phyloP scores from a whole-genome alignment of 2,329 filamentous ascomycete species.

The Colletotrichum higginsianum region DNA sequence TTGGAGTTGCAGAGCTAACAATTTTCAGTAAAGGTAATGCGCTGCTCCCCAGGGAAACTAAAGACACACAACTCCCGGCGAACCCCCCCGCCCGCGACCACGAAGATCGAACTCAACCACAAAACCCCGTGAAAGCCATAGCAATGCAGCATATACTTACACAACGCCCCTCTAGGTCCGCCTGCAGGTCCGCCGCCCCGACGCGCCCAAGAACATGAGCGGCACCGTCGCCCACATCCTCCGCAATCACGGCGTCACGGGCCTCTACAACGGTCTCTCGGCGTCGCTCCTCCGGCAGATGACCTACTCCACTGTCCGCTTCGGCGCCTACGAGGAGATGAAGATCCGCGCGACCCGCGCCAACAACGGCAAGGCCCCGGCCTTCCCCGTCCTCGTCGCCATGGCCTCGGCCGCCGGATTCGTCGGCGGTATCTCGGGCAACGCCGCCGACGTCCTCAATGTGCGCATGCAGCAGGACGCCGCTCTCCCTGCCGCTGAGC shows the following conservation, averaged over 20 bases:
- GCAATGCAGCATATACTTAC: constrained; percentile 22
- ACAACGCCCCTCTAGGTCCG: constrained; percentile 73
- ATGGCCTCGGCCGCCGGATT: constrained; percentile 90
- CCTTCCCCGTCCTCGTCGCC: constrained; percentile 82
- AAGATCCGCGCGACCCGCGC: constrained; percentile 76
- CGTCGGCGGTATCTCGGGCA: constrained; percentile 89
- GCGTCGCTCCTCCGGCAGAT: constrained; percentile 93
- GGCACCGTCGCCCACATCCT: constrained; percentile 89
- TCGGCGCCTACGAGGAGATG: constrained; percentile 95
- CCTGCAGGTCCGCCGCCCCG: constrained; percentile 84
- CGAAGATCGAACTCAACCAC: not conserved
- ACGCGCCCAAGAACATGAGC: constrained; percentile 84
- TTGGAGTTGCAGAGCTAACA: constrained; percentile 44
- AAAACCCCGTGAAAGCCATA: not conserved
- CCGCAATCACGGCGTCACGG: constrained; percentile 80
- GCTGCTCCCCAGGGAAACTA: not conserved
- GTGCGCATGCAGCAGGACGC: constrained; percentile 98
- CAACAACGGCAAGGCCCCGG: constrained; percentile 62
- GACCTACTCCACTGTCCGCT: constrained; percentile 96
- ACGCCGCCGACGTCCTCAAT: constrained; percentile 96
- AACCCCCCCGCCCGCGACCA: not conserved
- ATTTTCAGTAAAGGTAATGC: constrained; percentile 66
- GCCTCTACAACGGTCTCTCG: constrained; percentile 92
- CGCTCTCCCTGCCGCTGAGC: constrained; percentile 78
- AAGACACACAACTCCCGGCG: not conserved